Conservation (phyloP, 2,329 filamentous ascomycete genomes). For the Paramyrothecium roridum region DNA sequence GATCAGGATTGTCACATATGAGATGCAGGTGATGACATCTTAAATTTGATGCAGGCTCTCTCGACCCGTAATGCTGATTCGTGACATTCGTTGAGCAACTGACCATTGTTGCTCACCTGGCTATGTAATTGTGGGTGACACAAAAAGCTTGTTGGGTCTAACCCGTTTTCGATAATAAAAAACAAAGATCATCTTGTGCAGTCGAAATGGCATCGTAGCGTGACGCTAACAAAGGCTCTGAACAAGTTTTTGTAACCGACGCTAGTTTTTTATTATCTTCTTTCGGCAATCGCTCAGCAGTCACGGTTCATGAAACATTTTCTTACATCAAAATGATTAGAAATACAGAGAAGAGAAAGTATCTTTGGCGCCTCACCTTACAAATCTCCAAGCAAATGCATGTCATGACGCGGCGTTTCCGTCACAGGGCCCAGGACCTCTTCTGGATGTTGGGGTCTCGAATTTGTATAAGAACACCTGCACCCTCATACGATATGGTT, state of each 20-base stretch:
- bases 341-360: background rate
- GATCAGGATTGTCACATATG: background rate
- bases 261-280: background rate
- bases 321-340: background rate
- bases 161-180: slow-evolving; percentile 1
- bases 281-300: background rate
- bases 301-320: background rate
- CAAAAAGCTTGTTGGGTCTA: background rate
- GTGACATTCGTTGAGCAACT: too few species aligned
- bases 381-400: background rate
- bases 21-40: background rate
- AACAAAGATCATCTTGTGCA: background rate
- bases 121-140: background rate
- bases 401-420: background rate
- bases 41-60: background rate
- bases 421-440: too few species aligned
- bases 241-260: too few species aligned
- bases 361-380: background rate
- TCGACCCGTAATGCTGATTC: too few species aligned
- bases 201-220: too few species aligned
- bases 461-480: too few species aligned
- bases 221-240: too few species aligned
- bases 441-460: too few species aligned
- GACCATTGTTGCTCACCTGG: too few species aligned
- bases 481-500: too few species aligned